Conservation (phyloP, 805 yeast species). For the Kurtzmaniella fragi region DNA sequence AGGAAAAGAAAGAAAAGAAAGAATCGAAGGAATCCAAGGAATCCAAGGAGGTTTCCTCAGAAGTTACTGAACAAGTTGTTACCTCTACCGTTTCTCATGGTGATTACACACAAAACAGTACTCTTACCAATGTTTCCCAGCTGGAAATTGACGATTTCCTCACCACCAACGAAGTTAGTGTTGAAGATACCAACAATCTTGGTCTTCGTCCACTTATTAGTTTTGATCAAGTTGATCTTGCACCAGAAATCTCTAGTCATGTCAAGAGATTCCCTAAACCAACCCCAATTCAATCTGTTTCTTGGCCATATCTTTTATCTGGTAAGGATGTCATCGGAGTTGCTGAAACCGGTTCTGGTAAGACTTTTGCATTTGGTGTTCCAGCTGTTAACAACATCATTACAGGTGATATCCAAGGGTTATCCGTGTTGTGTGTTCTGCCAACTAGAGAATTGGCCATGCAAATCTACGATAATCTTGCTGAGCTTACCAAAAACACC, state of each 20-base stretch:
- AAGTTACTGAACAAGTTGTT: conserved; percentile 7
- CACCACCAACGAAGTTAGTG: conserved; percentile 66
- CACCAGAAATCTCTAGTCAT: conserved; percentile 51
- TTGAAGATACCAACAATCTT: conserved; percentile 61
- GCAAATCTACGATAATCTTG: conserved; percentile 84
- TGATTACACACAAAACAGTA: conserved; percentile 35
- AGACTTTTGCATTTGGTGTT: conserved; percentile 94
- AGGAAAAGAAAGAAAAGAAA: conserved; percentile 17
- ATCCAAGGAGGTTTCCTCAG: conserved; percentile 7
- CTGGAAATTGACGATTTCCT: conserved; percentile 59
- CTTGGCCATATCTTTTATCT: conserved; percentile 86
- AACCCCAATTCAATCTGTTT: conserved; percentile 89
- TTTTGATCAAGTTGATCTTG: conserved; percentile 55
- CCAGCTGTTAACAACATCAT: conserved; percentile 83
- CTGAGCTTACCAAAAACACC: conserved; percentile 55
- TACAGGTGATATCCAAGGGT: conserved; percentile 41
- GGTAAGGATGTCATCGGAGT: conserved; percentile 91
- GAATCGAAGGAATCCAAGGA: conserved; percentile 11
- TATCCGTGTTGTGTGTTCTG: conserved; percentile 79
- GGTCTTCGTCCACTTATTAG: conserved; percentile 63
- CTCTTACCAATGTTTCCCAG: conserved; percentile 39
- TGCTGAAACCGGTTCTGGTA: conserved; percentile 98
- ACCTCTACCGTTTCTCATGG: conserved; percentile 8
- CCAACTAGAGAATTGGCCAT: conserved; percentile 98
- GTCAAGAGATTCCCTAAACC: conserved; percentile 79